Base-by-base conservation (phyloP, 345 rosid species). In the Rhodomyrtus tomentosa region DNA sequence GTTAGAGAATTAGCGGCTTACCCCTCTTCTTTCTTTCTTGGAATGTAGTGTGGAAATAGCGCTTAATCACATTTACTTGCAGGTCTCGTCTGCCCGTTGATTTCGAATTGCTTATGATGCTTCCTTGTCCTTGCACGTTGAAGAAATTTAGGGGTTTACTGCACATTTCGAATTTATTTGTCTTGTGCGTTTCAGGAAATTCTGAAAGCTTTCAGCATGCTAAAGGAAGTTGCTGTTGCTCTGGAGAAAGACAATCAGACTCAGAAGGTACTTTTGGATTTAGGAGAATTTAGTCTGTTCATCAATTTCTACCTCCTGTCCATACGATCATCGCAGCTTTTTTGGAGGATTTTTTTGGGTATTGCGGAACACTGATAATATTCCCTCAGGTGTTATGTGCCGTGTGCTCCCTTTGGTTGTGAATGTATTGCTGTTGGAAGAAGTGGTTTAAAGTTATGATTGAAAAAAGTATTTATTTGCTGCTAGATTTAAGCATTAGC, bases 161-260 rank as follows among this genome's bases (percentile, higher is more conserved):
- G 82, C 58, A 1, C 20, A 12, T 62, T 8, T 38, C 48, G 7
- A 14, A 52, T 18, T 55, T 22, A 13, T 29, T 22, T 38, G 1
- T 50, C 73, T 22, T 49, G 72, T 50, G 50, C 83, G 45, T 73
- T 83, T 55, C 92, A 95, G 99, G 99, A 97, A 58, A 89, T 95
- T 3, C 90, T 95, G 74, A 95, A 91, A 89, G 88, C 95, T 59
- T 87, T 94, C 86, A 85, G 55, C 83, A 85, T 88, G 89, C 89
- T 94, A 90, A 95, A 92, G 93, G 92, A 92, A 51, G 89, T 94
- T 16, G 98, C 96, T 16, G 93, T 95, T 89, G 92, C 93, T 85
- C 83, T 95, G 62, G 99, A 95, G 91, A 93, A 80, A 89, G 93
- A 92, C 54, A 90, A 93, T 85, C 89, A 93, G 87, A 85, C 93